Percentiles rank a stretch among this genome's conserved stretches.
Conservation (phyloP, 176 grass and related monocot genomes). For the Oropetium thomaeum region DNA sequence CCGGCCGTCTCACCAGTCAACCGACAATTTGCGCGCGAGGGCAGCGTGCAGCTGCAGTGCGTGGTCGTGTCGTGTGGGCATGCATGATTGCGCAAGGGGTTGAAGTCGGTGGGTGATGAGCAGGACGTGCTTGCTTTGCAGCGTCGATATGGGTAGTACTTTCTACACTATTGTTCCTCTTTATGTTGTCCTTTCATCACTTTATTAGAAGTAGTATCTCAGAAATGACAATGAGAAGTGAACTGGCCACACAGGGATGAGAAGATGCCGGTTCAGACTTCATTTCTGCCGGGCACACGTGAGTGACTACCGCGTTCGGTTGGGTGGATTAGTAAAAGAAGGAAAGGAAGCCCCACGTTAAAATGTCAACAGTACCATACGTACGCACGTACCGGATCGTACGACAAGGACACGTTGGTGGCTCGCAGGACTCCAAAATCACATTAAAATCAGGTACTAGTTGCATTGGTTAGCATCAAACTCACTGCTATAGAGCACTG, state of each 20-base stretch:
- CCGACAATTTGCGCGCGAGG: not conserved
- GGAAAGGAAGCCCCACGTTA: not conserved
- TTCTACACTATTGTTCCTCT: not conserved
- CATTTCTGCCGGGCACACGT: not conserved
- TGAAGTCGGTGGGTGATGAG: not conserved
- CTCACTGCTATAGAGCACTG: too few species aligned
- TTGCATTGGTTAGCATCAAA: not conserved
- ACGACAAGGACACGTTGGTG: not conserved
- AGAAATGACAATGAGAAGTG: not conserved
- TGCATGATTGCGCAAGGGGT: not conserved
- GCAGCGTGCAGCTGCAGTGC: too few species aligned
- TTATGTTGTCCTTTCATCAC: not conserved
- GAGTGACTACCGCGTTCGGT: not conserved
- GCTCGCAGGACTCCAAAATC: not conserved
- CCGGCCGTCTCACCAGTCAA: too few species aligned
- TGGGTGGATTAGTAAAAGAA: not conserved
- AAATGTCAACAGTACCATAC: not conserved
- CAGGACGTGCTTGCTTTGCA: not conserved
- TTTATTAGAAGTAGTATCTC: not conserved
- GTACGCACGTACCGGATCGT: slow-evolving; percentile 4
- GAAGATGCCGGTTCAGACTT: not conserved
- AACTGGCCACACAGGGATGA: too few species aligned
- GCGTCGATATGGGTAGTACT: not conserved
- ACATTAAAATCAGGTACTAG: not conserved
- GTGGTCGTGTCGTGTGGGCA: not conserved